These are phyloP conservation scores for Tardiomyces depauwii DNA, from an alignment of 1,139 yeast genomes.

Conservation along the genomic window DNA sequence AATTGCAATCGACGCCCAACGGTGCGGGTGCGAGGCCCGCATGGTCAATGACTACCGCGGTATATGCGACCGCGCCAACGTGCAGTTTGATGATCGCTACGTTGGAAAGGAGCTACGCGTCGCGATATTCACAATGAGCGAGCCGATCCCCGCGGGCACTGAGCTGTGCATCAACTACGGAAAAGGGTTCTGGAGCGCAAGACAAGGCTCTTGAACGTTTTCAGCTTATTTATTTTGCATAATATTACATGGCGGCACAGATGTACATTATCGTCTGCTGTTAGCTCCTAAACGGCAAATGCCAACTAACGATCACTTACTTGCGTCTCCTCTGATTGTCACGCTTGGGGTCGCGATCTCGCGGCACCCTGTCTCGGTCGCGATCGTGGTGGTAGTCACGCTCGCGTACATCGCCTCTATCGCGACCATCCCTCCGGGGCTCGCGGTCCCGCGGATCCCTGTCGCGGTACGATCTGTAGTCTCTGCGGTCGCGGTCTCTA, in stretches of 20 bases:
- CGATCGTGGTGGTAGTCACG: too few species aligned
- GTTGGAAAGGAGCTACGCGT: constrained; percentile 15
- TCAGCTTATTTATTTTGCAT: too few species aligned
- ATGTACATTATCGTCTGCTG: too few species aligned
- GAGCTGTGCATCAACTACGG: constrained; percentile 19
- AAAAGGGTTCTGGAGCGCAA: constrained; percentile 7
- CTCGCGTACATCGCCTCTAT: too few species aligned
- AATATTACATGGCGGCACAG: too few species aligned
- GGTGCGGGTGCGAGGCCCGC: constrained; percentile 19
- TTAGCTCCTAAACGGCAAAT: too few species aligned
- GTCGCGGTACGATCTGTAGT: neutral
- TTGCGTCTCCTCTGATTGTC: neutral
- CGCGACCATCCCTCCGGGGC: neutral
- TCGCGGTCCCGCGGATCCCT: neutral
- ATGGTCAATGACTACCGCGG: constrained; percentile 23
- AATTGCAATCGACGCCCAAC: constrained; percentile 17
- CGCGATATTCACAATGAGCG: constrained; percentile 14
- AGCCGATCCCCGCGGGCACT: constrained; percentile 14
- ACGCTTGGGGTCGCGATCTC: neutral
- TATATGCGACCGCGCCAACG: constrained; percentile 15
- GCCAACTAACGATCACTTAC: neutral
- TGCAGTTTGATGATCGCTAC: constrained; percentile 15
- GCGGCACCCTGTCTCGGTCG: neutral
- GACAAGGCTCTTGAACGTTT: neutral
- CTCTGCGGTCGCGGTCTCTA: neutral